Base-by-base conservation (phyloP, 306 rosid species). In the cucumber (Cucumis sativus) region DNA sequence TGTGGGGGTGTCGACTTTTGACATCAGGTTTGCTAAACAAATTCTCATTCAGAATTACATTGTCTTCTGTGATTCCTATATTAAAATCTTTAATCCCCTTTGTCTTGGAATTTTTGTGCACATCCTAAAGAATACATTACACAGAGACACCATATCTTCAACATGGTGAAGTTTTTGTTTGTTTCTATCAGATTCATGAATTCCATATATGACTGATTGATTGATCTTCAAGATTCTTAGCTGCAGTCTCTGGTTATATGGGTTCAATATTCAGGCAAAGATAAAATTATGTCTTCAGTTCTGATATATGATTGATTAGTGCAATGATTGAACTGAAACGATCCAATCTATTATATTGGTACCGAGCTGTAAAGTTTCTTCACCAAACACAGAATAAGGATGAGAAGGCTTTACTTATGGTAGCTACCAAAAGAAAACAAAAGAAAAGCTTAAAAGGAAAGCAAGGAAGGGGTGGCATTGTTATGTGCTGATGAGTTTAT, bases 341-440 rank as follows among this genome's bases (percentile, higher is more conserved):
- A 54, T 52, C 63, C 25, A 33, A 73, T 73, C 77, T 28, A 71
- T 25, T 47, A 20, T 72, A 63, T 65, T 2, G 33, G 77, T 63
- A 10, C 40, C 25, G 63, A 73, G 77, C 77, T 73, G 77, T 73
- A 73, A 73, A 73, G 77, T 13, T 30, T 11, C 5, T 6, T 33
- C 49, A 54, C 77, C 77, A 54, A 73, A 73, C 63, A 10, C 28
- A 73, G 77, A 73, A 73, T 73, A 30, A 52, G 63, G 77, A 73
- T 33, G 25, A 18, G 63, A 54, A 33, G 17, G 61, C 49, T 73
- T 52, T 73, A 52, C 63, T 33, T 73, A 49, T 2, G 77, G 23
- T 72, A 72, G 61, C 45, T 28, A 72, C 43, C 77, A 30, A 16
- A 49, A 52, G 63, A 25, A 73, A 52, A 16, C 77, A 73, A 71